Evolutionary conservation across 805 yeast species (phyloP), one percentile per base, ranked within the genome.

Genomic region (Saccharomyces kudriavzevii): DNA sequence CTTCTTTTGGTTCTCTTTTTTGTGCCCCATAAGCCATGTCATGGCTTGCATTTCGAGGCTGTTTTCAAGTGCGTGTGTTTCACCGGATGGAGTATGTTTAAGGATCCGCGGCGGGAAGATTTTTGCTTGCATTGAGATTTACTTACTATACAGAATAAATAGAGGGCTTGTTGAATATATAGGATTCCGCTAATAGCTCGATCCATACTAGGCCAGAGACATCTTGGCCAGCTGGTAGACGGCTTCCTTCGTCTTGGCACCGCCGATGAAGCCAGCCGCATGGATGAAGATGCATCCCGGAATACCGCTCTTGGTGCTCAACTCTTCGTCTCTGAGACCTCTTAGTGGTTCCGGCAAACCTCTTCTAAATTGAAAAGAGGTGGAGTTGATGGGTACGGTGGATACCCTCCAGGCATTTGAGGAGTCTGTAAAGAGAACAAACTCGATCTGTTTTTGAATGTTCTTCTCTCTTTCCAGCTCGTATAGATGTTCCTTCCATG

Each of bases 191-290:
- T 20, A 8, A 14, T 22, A 5, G 20, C 29, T 30, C 4, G 29
- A 3, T 9, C 10, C 6, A 5, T 25, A 40, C 14, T 30, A 20
- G 52, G 62, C 63, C 49, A 73, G 56, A 48, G 75, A 70, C 65
- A 70, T 62, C 56, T 72, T 73, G 5, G 98, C 97, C 70, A 94
- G 77, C 64, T 80, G 71, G 54, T 89, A 67, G 13, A 85, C 97
- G 30, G 87, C 86, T 51, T 89, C 97, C 58, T 77, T 74, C 25
- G 95, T 79, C 65, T 83, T 77, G 53, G 92, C 89, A 52, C 99
- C 99, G 47, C 99, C 99, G 64, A 94, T 94, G 72, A 94, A 94
- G 0, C 99, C 98, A 45, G 96, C 88, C 47, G 98, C 97, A 63
- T 94, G 99, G 54, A 94, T 83, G 66, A 94, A 94, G 22, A 91